phyloP scores from a whole-genome alignment of 1,284 basidiomycete species.

The Sphaerobolus stellatus region DNA sequence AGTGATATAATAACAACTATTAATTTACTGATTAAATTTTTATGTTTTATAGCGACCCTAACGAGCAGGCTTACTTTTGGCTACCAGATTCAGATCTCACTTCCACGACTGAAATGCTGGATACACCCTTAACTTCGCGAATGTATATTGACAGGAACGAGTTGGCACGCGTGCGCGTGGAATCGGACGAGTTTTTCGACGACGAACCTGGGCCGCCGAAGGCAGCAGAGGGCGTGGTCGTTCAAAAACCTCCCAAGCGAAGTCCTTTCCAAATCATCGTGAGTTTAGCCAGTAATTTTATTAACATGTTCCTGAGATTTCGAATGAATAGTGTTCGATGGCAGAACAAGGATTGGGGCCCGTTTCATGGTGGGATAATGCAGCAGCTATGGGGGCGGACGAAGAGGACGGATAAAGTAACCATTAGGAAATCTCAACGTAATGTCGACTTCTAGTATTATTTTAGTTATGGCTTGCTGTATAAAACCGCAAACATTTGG shows the following conservation, averaged over 20 bases:
- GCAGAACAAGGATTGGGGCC: slow-evolving; percentile 87
- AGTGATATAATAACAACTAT: slow-evolving; percentile 26
- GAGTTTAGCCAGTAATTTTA: not conserved
- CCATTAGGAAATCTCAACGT: no score
- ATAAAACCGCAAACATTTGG: no score
- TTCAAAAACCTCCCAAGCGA: slow-evolving; percentile 28
- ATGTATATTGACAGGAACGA: slow-evolving; percentile 88
- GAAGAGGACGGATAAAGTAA: slow-evolving; percentile 1
- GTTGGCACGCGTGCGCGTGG: slow-evolving; percentile 84
- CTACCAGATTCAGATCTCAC: slow-evolving; percentile 55
- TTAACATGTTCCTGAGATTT: slow-evolving; percentile 4
- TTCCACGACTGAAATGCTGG: slow-evolving; percentile 62
- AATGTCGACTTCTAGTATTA: no score
- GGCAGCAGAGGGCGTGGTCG: slow-evolving; percentile 69
- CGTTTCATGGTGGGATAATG: slow-evolving; percentile 58
- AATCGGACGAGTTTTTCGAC: slow-evolving; percentile 87
- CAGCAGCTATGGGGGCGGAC: not conserved
- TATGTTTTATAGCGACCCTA: slow-evolving; percentile 67
- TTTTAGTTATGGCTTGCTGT: no score
- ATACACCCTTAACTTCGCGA: slow-evolving; percentile 64
- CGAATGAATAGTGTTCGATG: slow-evolving; percentile 71
- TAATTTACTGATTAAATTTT: no score
- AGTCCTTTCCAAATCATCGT: slow-evolving; percentile 2
- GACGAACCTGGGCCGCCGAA: slow-evolving; percentile 86
- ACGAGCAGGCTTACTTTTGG: slow-evolving; percentile 84